Base-by-base conservation (phyloP, 169 alveolate genomes). In the Plasmodium vinckei region DNA sequence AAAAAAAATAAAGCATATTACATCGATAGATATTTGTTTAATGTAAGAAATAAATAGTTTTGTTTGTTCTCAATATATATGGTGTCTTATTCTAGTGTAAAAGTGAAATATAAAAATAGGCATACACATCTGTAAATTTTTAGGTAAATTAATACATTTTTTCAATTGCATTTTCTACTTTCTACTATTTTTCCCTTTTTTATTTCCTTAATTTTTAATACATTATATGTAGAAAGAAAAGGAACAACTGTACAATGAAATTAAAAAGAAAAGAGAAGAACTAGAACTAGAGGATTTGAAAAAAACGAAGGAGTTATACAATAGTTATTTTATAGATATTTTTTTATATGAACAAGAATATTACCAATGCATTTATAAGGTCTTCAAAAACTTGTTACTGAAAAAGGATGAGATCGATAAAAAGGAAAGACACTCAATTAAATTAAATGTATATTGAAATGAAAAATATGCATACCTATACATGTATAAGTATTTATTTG, bases 361-460 rank as follows among this genome's bases (percentile, higher is more conserved):
- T 33, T 84, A 84, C 19, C 91, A 84, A 53, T 84, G 91, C 27
- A 84, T 84, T 27, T 84, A 84, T 84, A 84, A 84, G 19, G 87
- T 84, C 2, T 84, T 84, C 65, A 84, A 84, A 19, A 69, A 69
- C 59, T 60, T 84, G 44, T 54, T 84, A 46, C 49, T 54, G 21
- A 84, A 70, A 44, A 67, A 69, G 57, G 91, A 84, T 56, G 91
- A 84, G 53, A 69, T 84, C 27, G 87, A 84, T 61, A 73, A 84
- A 39, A 84, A 70, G 59, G 91, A 84, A 69, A 84, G 46, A 33
- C 72, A 53, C 4, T 73, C 57, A 6, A 71, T 69, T 27, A 70
- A 56, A 64, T 84, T 70, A 61, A 53, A 84, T 57, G 91, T 84
- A 51, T 5, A 56, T 17, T 47, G 73, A 17, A 44, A 17, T 9